These are phyloP conservation scores for Corchorus olitorius DNA, from an alignment of 345 rosid genomes.

Conservation along the genomic window DNA sequence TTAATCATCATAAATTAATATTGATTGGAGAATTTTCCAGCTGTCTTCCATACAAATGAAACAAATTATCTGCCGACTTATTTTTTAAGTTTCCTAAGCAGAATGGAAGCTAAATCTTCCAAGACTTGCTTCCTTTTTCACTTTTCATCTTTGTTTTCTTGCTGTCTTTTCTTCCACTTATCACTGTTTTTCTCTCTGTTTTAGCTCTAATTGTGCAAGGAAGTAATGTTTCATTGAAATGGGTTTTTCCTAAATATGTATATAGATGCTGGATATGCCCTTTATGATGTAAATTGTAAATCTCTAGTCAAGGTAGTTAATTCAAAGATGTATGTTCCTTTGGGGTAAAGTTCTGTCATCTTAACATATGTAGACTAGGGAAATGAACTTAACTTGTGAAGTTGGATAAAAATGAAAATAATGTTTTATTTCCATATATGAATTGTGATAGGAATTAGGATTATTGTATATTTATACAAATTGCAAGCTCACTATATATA, in stretches of 20 bases:
- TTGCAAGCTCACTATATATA: no score
- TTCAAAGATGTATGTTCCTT: not conserved
- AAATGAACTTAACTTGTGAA: not conserved
- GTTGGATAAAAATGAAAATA: not conserved
- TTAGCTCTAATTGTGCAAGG: not conserved
- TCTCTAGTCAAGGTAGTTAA: not conserved
- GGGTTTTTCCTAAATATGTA: not conserved
- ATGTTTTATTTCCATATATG: no score
- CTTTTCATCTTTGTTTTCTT: no score
- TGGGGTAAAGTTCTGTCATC: not conserved
- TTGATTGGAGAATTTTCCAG: not conserved
- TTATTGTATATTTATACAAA: no score
- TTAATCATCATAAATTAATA: not conserved
- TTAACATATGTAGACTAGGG: not conserved
- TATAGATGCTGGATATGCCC: no score
- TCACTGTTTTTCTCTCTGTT: no score
- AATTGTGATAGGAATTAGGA: not conserved
- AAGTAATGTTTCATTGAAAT: not conserved
- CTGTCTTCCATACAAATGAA: not conserved
- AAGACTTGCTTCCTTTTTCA: no score
- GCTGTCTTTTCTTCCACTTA: no score
- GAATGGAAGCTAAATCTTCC: no score
- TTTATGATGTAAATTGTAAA: conserved; percentile 14
- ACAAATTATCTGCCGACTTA: not conserved
- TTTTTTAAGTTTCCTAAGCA: no score